phyloP scores from a whole-genome alignment of 2,329 filamentous ascomycete species.

The Hymenoscyphus infarciens region DNA sequence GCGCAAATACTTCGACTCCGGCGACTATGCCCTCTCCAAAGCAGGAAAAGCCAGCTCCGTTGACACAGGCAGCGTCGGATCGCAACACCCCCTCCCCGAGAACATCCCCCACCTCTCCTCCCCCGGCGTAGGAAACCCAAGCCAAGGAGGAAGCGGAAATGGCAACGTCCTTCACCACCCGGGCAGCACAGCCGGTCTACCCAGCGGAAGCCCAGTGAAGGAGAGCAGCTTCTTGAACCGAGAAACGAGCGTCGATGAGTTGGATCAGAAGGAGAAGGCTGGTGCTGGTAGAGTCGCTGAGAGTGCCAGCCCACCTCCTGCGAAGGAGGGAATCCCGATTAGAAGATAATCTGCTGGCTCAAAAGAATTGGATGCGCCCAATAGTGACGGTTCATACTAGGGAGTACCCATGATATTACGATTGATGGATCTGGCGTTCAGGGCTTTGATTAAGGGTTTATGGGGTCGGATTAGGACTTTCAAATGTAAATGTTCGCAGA shows the following conservation, averaged over 20 bases:
- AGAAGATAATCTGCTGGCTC: slow-evolving; percentile 46
- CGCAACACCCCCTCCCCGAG: slow-evolving; percentile 89
- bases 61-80: slow-evolving; percentile 89
- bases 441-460: slow-evolving; percentile 18
- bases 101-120: slow-evolving; percentile 88
- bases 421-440: slow-evolving; percentile 30
- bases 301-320: slow-evolving; percentile 42
- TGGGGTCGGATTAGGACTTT: slow-evolving; percentile 15
- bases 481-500: slow-evolving; percentile 26
- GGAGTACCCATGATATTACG: slow-evolving; percentile 17
- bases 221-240: slow-evolving; percentile 84
- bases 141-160: slow-evolving; percentile 42
- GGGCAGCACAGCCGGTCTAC: slow-evolving; percentile 46
- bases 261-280: slow-evolving; percentile 43
- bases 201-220: slow-evolving; percentile 79
- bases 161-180: slow-evolving; percentile 41
- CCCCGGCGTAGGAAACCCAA: slow-evolving; percentile 43
- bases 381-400: not conserved
- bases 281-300: slow-evolving; percentile 21
- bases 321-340: slow-evolving; percentile 58
- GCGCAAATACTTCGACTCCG: slow-evolving; percentile 97
- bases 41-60: slow-evolving; percentile 94
- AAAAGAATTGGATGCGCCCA: not conserved
- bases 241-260: slow-evolving; percentile 68
- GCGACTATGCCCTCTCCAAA: slow-evolving; percentile 94